A percentile compares a stretch with the other conserved stretches of the same genome.
phyloP scores from a whole-genome alignment of 73 alveolate genomes.

The Paramecium sonneborni region DNA sequence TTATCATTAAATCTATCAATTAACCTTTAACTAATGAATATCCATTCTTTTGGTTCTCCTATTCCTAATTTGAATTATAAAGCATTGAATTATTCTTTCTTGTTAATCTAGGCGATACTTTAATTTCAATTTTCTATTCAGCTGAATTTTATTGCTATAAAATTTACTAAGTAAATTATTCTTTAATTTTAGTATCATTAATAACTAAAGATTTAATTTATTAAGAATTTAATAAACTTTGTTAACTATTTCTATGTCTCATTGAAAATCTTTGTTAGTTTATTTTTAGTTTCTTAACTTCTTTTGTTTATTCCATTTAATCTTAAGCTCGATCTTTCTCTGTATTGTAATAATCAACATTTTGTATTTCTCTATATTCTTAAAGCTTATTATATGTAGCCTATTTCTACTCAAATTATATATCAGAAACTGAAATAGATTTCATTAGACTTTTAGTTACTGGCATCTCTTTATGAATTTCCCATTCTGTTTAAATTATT shows the following conservation, averaged over 20 bases:
- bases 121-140: neutral
- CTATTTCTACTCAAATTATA: neutral
- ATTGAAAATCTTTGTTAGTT: neutral
- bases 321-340: neutral
- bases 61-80: neutral
- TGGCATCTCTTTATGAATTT: slow-evolving; percentile 51
- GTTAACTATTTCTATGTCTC: neutral
- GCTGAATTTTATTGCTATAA: neutral
- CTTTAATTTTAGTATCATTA: neutral
- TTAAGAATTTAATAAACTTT: neutral
- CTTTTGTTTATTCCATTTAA: neutral
- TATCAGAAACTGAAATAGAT: neutral
- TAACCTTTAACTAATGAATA: neutral
- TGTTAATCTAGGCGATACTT: slow-evolving; percentile 9
- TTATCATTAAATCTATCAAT: slow-evolving; percentile 2
- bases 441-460: slow-evolving; percentile 33
- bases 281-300: neutral
- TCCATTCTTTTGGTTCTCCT: neutral
- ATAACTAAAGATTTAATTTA: neutral
- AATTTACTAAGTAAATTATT: neutral
- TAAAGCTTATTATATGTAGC: neutral
- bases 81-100: neutral
- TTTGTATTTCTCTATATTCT: slow-evolving; percentile 8
- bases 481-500: slow-evolving; percentile 37
- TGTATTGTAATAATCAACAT: neutral